A percentile compares a stretch with the other conserved stretches of the same genome.
These are phyloP conservation scores for Rhododendron simsii DNA, from an alignment of 148 eudicot genomes.

Conservation along the genomic window DNA sequence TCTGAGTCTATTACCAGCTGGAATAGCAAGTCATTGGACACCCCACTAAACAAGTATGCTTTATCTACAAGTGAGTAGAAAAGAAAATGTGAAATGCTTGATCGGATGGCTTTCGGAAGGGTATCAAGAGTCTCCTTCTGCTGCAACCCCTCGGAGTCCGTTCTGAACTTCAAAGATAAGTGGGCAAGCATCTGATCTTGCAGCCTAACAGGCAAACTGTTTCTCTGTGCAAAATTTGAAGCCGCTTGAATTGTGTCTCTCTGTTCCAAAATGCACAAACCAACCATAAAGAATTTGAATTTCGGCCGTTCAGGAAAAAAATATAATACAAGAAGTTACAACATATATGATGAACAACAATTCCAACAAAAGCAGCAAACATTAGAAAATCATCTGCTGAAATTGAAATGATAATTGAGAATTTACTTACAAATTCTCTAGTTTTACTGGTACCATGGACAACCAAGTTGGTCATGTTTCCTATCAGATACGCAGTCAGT, in stretches of 20 bases:
- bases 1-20: conserved; percentile 61
- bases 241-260: conserved; percentile 89
- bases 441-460: conserved; percentile 85
- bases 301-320: no score
- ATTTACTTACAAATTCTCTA: conserved; percentile 62
- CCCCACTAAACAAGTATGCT: conserved; percentile 71
- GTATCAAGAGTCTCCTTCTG: conserved; percentile 82
- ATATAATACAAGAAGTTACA: no score
- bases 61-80: conserved; percentile 68
- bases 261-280: conserved; percentile 29
- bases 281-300: no score
- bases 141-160: conserved; percentile 76
- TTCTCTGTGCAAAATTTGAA: conserved; percentile 71
- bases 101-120: conserved; percentile 81
- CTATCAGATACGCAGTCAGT: conserved; percentile 74
- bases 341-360: no score
- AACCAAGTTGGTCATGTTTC: conserved; percentile 92
- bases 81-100: conserved; percentile 76
- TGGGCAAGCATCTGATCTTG: conserved; percentile 96
- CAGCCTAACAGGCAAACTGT: conserved; percentile 57
- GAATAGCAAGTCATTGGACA: conserved; percentile 79
- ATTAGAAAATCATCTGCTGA: neutral
- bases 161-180: conserved; percentile 65
- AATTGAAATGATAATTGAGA: neutral
- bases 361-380: neutral